Conservation (phyloP, 768 basidiomycete species). For the Rhodosporidiobolus sp. region DNA sequence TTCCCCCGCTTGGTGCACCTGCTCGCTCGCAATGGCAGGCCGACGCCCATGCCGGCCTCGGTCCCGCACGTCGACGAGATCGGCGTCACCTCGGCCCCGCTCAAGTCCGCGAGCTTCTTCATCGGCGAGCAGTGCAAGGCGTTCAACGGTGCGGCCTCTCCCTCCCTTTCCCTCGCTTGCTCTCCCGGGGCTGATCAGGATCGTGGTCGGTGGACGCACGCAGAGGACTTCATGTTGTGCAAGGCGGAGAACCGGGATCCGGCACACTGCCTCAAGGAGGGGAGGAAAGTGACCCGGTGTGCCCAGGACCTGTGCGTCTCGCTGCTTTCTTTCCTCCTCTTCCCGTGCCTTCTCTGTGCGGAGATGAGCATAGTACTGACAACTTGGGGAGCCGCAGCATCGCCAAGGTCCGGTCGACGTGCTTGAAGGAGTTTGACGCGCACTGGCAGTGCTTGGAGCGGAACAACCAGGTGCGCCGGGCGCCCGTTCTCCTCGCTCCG, state of each 20-base stretch:
- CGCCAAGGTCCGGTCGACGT: conserved; percentile 87
- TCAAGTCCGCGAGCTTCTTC: conserved; percentile 96
- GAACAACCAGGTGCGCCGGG: conserved; percentile 77
- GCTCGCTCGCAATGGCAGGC: conserved; percentile 17
- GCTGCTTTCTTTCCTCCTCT: neutral
- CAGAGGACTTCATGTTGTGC: conserved; percentile 97
- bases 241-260: conserved; percentile 88
- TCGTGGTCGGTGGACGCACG: neutral
- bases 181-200: neutral
- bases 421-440: conserved; percentile 74
- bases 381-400: conserved; percentile 58
- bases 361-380: too few relatives aligned
- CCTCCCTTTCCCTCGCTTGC: neutral
- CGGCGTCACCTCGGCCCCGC: conserved; percentile 81
- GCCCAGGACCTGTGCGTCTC: conserved; percentile 74
- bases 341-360: neutral
- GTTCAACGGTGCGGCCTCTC: conserved; percentile 69
- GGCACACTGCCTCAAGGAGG: conserved; percentile 90
- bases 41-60: conserved; percentile 49
- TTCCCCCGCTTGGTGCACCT: neutral
- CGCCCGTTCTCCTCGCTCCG: neutral
- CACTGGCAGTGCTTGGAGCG: conserved; percentile 94
- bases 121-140: conserved; percentile 93
- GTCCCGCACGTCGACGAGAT: conserved; percentile 81
- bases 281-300: conserved; percentile 90